Percentiles rank a stretch among this genome's conserved stretches.
Conservation (phyloP, 768 basidiomycete species). For the Baorangia bicolor region DNA sequence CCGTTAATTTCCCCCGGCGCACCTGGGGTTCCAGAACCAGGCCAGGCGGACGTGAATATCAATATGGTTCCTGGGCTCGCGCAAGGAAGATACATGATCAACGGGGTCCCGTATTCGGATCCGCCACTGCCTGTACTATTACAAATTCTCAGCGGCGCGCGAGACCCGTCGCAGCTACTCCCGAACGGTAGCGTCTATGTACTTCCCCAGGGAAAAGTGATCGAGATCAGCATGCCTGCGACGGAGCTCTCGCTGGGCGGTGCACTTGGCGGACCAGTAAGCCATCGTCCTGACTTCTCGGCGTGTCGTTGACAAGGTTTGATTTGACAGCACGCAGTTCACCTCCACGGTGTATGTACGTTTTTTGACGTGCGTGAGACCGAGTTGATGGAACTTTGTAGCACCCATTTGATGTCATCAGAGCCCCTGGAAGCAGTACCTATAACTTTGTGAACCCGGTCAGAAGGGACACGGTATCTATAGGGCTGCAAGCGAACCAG, state of each 20-base stretch:
- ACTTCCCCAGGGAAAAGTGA: constrained; percentile 41
- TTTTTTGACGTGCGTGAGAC: neutral
- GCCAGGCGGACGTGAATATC: constrained; percentile 40
- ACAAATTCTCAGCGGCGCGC: constrained; percentile 40
- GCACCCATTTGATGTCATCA: no score
- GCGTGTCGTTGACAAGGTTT: neutral
- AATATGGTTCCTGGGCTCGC: constrained; percentile 31
- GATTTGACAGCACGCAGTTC: constrained; percentile 34
- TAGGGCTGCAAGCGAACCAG: constrained; percentile 28
- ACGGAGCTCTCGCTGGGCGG: constrained; percentile 6
- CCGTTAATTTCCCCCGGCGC: constrained; percentile 14
- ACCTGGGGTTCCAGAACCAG: constrained; percentile 36
- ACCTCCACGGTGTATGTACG: constrained; percentile 45
- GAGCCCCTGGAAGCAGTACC: no score
- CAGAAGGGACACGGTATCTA: constrained; percentile 47
- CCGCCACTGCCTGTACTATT: constrained; percentile 43
- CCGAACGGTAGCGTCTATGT: constrained; percentile 42
- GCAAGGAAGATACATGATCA: constrained; percentile 17
- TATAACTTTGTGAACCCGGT: constrained; percentile 52
- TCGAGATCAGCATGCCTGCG: constrained; percentile 43
- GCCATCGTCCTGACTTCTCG: neutral
- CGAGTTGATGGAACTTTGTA: constrained; percentile 8
- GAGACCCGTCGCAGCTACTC: constrained; percentile 36
- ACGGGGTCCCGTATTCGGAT: constrained; percentile 30
- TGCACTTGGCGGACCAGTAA: constrained; percentile 14